A percentile compares a stretch with the other conserved stretches of the same genome.
phyloP scores from a whole-genome alignment of 2,329 filamentous ascomycete genomes.

The Colletotrichum sp. region DNA sequence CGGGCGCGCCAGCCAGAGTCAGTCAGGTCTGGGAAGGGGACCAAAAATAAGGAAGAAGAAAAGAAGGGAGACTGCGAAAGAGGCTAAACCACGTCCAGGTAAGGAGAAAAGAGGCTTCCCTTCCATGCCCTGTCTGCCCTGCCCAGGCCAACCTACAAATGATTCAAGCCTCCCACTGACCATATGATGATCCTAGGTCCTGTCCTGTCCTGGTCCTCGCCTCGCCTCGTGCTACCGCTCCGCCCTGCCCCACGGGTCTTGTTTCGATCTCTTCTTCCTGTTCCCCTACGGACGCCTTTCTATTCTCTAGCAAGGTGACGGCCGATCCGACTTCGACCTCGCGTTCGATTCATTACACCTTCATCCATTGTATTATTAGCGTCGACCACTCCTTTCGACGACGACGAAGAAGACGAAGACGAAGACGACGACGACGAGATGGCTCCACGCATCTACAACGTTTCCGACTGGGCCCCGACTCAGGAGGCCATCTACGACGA shows the following conservation, averaged over 20 bases:
- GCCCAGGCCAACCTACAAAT: not conserved
- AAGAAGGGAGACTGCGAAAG: slow-evolving; percentile 4
- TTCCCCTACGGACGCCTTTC: not conserved
- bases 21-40: slow-evolving; percentile 13
- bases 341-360: not conserved
- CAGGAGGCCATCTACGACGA: slow-evolving; percentile 49
- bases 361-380: not conserved
- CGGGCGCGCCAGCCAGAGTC: slow-evolving; percentile 11
- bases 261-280: not conserved
- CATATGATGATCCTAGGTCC: slow-evolving; percentile 6
- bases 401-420: not conserved
- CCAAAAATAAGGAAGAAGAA: not conserved
- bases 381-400: not conserved
- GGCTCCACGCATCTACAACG: slow-evolving; percentile 42
- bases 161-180: slow-evolving; percentile 14
- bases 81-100: not conserved
- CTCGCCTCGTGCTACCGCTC: not conserved
- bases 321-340: not conserved
- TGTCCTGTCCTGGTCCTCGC: not conserved
- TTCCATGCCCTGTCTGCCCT: not conserved
- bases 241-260: not conserved
- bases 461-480: slow-evolving; percentile 45
- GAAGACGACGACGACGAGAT: slow-evolving; percentile 20
- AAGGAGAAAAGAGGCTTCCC: slow-evolving; percentile 5
- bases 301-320: not conserved